These are phyloP conservation scores for Polytolypa hystricis DNA, from an alignment of 2,329 filamentous ascomycete genomes.

Conservation along the genomic window DNA sequence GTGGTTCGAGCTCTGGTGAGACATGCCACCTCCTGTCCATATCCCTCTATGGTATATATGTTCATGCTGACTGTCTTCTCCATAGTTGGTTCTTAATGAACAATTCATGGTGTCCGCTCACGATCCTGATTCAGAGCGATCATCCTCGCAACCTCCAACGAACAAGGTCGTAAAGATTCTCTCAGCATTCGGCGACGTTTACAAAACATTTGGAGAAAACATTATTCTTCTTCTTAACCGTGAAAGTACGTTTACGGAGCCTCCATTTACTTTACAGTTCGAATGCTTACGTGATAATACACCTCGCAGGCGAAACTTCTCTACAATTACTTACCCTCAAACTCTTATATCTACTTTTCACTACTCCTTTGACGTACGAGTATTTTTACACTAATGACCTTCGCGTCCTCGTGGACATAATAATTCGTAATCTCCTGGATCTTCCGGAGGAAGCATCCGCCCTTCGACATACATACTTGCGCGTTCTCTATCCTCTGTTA, in stretches of 20 bases:
- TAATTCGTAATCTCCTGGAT: constrained; percentile 93
- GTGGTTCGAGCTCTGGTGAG: constrained; percentile 83
- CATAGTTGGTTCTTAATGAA: constrained; percentile 84
- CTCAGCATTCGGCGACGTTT: constrained; percentile 65
- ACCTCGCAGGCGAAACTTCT: constrained; percentile 61
- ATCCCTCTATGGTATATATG: constrained; percentile 20
- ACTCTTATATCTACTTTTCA: constrained; percentile 88
- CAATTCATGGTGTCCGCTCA: constrained; percentile 83
- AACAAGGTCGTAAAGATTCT: constrained; percentile 91
- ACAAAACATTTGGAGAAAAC: constrained; percentile 95
- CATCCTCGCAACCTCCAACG: constrained; percentile 49
- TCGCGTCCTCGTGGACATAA: constrained; percentile 85
- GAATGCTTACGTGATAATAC: too few relatives aligned
- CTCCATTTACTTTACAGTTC: too few relatives aligned
- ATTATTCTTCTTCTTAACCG: constrained; percentile 90
- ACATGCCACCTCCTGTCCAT: too few relatives aligned
- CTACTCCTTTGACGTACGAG: constrained; percentile 80
- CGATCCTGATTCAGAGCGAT: constrained; percentile 34
- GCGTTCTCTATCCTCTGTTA: constrained; percentile 81
- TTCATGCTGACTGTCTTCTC: constrained; percentile 13
- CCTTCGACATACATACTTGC: constrained; percentile 84
- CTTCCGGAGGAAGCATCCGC: constrained; percentile 65
- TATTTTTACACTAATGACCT: constrained; percentile 99
- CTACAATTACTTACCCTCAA: constrained; percentile 95
- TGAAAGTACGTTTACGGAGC: constrained; percentile 53